Percentiles rank a stretch among this genome's conserved stretches.
Evolutionary conservation across 2,329 filamentous ascomycete genomes (phyloP).

Genomic region (Zelopaecilomyces penicillatus): DNA sequence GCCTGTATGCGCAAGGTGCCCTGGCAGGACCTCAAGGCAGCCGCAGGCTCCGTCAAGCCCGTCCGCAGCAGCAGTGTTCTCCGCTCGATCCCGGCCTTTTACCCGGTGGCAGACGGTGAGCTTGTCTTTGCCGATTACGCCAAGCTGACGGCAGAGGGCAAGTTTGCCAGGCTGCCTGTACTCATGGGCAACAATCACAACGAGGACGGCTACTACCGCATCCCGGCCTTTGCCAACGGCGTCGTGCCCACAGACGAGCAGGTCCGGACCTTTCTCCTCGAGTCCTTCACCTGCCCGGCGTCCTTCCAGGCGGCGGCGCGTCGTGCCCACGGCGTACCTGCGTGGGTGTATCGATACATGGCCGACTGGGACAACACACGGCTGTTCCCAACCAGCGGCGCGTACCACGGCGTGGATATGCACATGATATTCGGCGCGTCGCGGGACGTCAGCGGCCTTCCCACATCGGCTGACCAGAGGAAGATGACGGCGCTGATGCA

Average conservation of each 20-base stretch:
- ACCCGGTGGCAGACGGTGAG: constrained; percentile 31
- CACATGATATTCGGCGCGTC: constrained; percentile 39
- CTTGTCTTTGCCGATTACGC: constrained; percentile 34
- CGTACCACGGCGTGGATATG: constrained; percentile 41
- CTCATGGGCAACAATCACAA: constrained; percentile 36
- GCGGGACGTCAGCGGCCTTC: constrained; percentile 29
- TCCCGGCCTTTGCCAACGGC: constrained; percentile 32
- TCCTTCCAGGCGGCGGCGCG: constrained; percentile 29
- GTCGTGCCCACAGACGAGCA: constrained; percentile 29
- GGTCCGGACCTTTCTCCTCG: constrained; percentile 31
- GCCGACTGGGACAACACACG: constrained; percentile 41
- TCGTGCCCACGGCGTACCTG: constrained; percentile 22
- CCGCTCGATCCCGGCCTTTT: constrained; percentile 30
- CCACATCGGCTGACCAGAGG: constrained; percentile 20
- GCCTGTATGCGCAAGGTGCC: constrained; percentile 28
- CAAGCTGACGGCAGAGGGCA: constrained; percentile 21
- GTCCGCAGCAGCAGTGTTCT: constrained; percentile 25
- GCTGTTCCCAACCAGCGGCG: constrained; percentile 35
- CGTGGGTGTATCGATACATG: constrained; percentile 40
- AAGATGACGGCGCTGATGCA: constrained; percentile 29
- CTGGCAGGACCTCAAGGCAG: constrained; percentile 28
- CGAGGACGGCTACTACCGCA: constrained; percentile 39
- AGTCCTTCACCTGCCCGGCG: constrained; percentile 39
- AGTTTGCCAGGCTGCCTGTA: constrained; percentile 33
- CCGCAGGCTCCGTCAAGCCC: constrained; percentile 26